These are phyloP conservation scores for Apiotrichum akiyoshidainum DNA, from an alignment of 1,284 basidiomycete genomes.

Conservation along the genomic window DNA sequence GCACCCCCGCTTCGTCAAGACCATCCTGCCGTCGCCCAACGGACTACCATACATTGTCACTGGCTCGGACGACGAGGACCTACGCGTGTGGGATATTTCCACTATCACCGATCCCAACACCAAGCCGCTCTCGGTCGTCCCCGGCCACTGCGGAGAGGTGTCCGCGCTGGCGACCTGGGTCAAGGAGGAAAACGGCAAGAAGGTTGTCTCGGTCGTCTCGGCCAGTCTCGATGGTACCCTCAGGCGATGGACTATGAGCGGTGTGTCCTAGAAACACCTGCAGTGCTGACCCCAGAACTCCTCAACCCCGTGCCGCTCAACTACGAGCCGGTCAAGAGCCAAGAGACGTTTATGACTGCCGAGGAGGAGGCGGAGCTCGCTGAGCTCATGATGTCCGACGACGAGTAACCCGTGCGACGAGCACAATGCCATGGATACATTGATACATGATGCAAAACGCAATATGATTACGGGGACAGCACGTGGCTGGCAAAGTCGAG, in stretches of 20 bases:
- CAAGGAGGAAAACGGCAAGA: constrained; percentile 53
- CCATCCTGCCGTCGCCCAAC: constrained; percentile 65
- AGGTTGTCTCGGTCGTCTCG: constrained; percentile 62
- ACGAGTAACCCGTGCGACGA: constrained; percentile 27
- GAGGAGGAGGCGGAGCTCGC: constrained; percentile 62
- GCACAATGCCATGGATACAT: no score
- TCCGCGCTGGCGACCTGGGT: constrained; percentile 70
- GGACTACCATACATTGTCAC: constrained; percentile 61
- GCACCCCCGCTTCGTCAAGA: constrained; percentile 67
- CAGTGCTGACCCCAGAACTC: constrained; percentile 28
- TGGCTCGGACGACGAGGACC: constrained; percentile 69
- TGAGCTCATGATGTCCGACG: constrained; percentile 64
- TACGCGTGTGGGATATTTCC: constrained; percentile 61
- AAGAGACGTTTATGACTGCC: constrained; percentile 38
- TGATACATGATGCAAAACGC: not conserved
- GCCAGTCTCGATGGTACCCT: constrained; percentile 80
- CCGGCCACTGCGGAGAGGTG: constrained; percentile 85
- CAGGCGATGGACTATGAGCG: constrained; percentile 71
- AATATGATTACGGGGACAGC: not conserved
- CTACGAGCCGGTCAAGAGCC: constrained; percentile 22
- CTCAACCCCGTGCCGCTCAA: constrained; percentile 36
- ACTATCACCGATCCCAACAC: constrained; percentile 14
- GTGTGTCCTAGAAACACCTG: constrained; percentile 52
- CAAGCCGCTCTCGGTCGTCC: constrained; percentile 58
- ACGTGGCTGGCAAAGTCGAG: constrained; percentile 7